phyloP scores from a whole-genome alignment of 179 eudicot genomes.

The Kewa caespitosa region DNA sequence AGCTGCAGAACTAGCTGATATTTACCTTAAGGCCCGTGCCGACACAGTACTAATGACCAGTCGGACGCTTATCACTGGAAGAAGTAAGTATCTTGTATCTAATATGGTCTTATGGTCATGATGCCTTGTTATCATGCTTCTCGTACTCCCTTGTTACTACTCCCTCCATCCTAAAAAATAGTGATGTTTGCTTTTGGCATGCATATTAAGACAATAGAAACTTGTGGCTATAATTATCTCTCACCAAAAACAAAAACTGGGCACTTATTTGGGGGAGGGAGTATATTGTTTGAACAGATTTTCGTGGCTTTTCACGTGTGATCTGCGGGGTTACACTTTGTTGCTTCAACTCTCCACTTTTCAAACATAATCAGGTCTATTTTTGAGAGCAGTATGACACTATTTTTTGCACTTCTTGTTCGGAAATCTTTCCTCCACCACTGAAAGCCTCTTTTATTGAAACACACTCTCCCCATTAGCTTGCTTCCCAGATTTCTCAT shows the following conservation, averaged over 20 bases:
- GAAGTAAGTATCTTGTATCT: constrained; percentile 49
- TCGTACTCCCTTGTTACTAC: too few species aligned
- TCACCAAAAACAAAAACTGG: too few species aligned
- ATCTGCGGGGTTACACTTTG: not conserved
- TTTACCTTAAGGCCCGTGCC: constrained; percentile 55
- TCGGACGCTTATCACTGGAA: constrained; percentile 79
- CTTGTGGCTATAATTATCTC: too few species aligned
- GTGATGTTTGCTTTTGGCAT: too few species aligned
- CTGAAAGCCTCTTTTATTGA: not conserved
- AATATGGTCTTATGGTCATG: not conserved
- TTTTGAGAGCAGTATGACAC: not conserved
- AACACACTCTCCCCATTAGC: not conserved
- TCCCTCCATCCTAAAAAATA: too few species aligned
- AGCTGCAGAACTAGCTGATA: constrained; percentile 75
- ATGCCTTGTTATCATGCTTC: not conserved
- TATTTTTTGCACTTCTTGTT: not conserved
- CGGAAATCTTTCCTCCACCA: not conserved
- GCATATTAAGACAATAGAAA: too few species aligned
- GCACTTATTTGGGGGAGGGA: too few species aligned
- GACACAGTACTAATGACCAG: constrained; percentile 94
- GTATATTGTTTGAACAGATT: not conserved
- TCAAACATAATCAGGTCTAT: not conserved
- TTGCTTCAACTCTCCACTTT: not conserved
- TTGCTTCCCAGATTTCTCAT: not conserved
- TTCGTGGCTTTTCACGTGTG: not conserved